These are phyloP conservation scores for Apophysomyces sp. DNA, from an alignment of 371 early-diverging fungal genomes.

Conservation along the genomic window DNA sequence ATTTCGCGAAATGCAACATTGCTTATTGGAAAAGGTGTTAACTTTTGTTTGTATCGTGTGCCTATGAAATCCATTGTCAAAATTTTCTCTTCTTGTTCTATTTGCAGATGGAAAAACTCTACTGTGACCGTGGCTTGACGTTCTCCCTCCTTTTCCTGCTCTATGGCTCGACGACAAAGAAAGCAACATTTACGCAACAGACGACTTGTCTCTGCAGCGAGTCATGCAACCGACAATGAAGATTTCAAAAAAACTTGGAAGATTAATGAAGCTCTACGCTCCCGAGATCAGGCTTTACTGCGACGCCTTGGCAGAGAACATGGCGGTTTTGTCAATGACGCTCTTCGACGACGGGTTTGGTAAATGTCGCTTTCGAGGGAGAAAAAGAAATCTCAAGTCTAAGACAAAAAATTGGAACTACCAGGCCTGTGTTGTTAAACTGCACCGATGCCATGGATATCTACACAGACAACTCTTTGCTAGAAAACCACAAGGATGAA, in stretches of 20 bases:
- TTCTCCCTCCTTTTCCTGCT: background rate
- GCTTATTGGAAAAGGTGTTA: too few species aligned
- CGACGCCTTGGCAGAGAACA: constrained; percentile 46
- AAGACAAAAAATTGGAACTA: background rate
- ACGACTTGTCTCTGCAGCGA: constrained; percentile 9
- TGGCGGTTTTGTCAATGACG: constrained; percentile 54
- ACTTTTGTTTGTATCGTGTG: too few species aligned
- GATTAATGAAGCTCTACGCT: constrained; percentile 56
- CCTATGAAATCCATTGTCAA: too few species aligned
- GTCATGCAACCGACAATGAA: constrained; percentile 32
- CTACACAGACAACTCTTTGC: background rate
- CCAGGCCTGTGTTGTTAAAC: constrained; percentile 51
- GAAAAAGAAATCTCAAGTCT: background rate
- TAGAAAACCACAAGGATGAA: constrained; percentile 44
- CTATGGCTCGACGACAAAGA: constrained; percentile 26
- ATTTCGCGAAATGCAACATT: too few species aligned
- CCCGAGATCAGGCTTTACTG: constrained; percentile 40
- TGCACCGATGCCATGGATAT: constrained; percentile 7
- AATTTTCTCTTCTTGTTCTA: too few species aligned
- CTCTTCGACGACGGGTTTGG: constrained; percentile 56
- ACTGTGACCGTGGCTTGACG: too few species aligned
- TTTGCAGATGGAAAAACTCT: too few species aligned
- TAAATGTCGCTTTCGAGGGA: constrained; percentile 11
- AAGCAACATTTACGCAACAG: constrained; percentile 11
- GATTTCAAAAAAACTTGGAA: constrained; percentile 37